Conservation (phyloP, 352 stramenopile species). For the Phytophthora lateralis region DNA sequence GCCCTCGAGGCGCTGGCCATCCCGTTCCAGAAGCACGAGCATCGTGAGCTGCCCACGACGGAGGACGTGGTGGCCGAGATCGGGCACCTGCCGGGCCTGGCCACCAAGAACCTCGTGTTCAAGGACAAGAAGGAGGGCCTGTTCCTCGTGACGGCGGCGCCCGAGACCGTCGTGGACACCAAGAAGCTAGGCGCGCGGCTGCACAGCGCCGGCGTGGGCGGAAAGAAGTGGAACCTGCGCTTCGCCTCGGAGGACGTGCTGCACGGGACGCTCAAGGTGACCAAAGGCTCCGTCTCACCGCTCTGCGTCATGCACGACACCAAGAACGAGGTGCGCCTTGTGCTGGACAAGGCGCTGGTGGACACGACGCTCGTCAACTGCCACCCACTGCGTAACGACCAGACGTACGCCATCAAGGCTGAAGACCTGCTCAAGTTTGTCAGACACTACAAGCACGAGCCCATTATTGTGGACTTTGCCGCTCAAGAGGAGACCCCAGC, state of each 20-base stretch:
- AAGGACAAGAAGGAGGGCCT: conserved; percentile 98
- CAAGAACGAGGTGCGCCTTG: conserved; percentile 83
- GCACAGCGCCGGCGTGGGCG: conserved; percentile 60
- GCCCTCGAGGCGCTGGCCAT: conserved; percentile 73
- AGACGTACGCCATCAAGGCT: conserved; percentile 84
- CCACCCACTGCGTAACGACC: conserved; percentile 95
- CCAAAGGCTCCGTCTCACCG: conserved; percentile 94
- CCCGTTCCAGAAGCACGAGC: conserved; percentile 52
- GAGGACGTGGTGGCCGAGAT: conserved; percentile 73
- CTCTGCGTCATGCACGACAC: conserved; percentile 92
- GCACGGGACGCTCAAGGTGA: conserved; percentile 82
- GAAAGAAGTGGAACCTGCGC: conserved; percentile 93
- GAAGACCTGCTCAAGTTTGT: conserved; percentile 88
- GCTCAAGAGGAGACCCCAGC: conserved; percentile 32
- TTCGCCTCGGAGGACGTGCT: conserved; percentile 92
- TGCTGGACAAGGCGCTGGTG: conserved; percentile 93
- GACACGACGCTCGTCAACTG: conserved; percentile 76
- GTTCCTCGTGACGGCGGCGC: conserved; percentile 92
- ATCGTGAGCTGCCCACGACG: conserved; percentile 69
- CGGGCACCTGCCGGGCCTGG: conserved; percentile 79
- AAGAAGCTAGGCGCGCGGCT: conserved; percentile 92
- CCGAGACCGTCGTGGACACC: conserved; percentile 89
- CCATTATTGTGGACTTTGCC: conserved; percentile 90
- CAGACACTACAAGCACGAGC: conserved; percentile 86
- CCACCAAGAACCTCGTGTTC: conserved; percentile 98